Percentiles rank a stretch among this genome's conserved stretches.
Conservation (phyloP, 352 stramenopile species). For the Peronosclerospora sorghi region DNA sequence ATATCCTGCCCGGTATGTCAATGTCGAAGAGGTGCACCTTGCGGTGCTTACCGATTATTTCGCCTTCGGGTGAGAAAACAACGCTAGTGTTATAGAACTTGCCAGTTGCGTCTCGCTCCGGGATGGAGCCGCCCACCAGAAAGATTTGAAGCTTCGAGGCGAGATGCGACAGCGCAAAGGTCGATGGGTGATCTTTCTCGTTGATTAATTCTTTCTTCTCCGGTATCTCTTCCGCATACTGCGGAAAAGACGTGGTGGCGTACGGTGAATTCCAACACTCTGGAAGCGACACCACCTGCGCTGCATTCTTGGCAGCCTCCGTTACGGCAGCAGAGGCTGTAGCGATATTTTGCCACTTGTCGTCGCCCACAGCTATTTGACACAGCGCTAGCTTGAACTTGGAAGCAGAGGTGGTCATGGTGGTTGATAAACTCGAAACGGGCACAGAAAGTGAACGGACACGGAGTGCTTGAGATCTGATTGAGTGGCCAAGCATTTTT, state of each 20-base stretch:
- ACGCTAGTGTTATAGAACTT: constrained; percentile 99
- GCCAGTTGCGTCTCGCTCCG: constrained; percentile 73
- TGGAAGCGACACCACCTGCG: constrained; percentile 86
- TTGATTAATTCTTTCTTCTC: constrained; percentile 37
- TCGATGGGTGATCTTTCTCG: constrained; percentile 69
- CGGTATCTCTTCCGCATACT: constrained; percentile 96
- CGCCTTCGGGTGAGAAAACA: constrained; percentile 89
- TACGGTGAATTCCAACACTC: constrained; percentile 98
- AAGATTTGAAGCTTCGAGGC: constrained; percentile 85
- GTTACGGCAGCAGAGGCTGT: constrained; percentile 48
- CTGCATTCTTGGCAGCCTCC: constrained; percentile 61
- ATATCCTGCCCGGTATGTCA: constrained; percentile 97
- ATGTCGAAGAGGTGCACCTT: constrained; percentile 99
- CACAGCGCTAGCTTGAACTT: constrained; percentile 45
- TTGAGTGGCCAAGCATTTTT: no score
- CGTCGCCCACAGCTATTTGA: constrained; percentile 89
- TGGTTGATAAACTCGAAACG: constrained; percentile 6
- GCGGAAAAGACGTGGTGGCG: constrained; percentile 92
- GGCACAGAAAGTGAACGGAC: constrained; percentile 9
- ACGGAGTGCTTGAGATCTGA: no score
- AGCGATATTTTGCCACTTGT: constrained; percentile 83
- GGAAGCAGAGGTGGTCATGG: constrained; percentile 24
- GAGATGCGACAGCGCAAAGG: constrained; percentile 81
- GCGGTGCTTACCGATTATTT: constrained; percentile 96
- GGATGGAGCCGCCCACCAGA: constrained; percentile 96